phyloP scores from a whole-genome alignment of 441 rosid genomes.

The California macrophylla region DNA sequence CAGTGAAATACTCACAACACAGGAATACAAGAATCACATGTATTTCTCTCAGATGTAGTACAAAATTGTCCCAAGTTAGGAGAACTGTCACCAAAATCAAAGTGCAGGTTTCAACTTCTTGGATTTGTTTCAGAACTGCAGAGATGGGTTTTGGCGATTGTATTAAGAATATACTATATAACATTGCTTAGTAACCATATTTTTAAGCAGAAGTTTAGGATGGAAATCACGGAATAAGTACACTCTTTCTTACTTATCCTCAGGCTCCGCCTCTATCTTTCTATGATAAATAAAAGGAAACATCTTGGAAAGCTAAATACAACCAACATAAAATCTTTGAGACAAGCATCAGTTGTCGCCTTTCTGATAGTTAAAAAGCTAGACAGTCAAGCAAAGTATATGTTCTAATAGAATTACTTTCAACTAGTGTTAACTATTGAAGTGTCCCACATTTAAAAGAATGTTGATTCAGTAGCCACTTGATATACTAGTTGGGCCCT shows the following conservation, averaged over 20 bases:
- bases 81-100: not conserved
- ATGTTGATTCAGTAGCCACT: too few species aligned
- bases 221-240: not conserved
- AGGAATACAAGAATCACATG: not conserved
- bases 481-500: too few species aligned
- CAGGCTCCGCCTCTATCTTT: not conserved
- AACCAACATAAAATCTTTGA: not conserved
- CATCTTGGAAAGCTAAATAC: not conserved
- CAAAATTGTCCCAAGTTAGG: not conserved
- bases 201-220: not conserved
- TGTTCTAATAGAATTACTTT: not conserved
- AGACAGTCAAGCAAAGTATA: not conserved
- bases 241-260: not conserved
- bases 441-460: too few species aligned
- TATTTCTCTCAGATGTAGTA: not conserved
- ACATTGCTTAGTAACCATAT: not conserved
- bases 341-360: not conserved
- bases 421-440: too few species aligned
- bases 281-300: not conserved
- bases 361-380: not conserved
- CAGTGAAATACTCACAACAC: not conserved
- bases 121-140: constrained; percentile 22
- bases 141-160: constrained; percentile 6
- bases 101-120: not conserved
- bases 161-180: not conserved